These are phyloP conservation scores for Cairneyella variabilis DNA, from an alignment of 495 filamentous ascomycete species.

Conservation along the genomic window DNA sequence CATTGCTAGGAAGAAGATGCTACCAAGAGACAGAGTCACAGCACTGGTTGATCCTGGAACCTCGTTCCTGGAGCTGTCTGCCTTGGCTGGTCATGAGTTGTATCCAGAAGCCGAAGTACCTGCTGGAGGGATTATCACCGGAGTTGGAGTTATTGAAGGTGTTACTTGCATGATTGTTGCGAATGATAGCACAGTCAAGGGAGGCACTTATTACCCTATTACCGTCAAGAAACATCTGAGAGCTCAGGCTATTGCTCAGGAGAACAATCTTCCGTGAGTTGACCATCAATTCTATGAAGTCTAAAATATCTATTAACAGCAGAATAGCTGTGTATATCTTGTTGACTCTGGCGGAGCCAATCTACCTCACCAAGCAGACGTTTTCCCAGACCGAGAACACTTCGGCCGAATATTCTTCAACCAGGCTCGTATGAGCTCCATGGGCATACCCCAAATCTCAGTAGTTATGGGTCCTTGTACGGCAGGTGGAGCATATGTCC, in stretches of 20 bases:
- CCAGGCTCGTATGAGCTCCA: constrained; percentile 85
- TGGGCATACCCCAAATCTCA: constrained; percentile 87
- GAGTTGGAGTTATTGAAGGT: constrained; percentile 85
- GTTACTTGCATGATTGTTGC: constrained; percentile 93
- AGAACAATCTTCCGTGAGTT: constrained; percentile 68
- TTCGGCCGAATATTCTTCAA: constrained; percentile 99
- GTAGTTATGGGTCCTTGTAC: constrained; percentile 99
- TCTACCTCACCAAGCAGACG: constrained; percentile 91
- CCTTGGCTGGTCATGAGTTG: constrained; percentile 80
- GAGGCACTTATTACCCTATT: constrained; percentile 97
- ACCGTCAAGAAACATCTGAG: constrained; percentile 97
- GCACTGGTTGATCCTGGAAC: constrained; percentile 85
- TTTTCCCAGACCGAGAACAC: constrained; percentile 93
- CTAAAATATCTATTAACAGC: not conserved
- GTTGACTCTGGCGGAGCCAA: constrained; percentile 97
- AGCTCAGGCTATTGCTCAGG: constrained; percentile 84
- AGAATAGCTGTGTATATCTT: constrained; percentile 76
- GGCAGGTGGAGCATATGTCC: constrained; percentile 93
- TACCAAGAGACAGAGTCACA: constrained; percentile 84
- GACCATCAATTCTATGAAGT: not conserved
- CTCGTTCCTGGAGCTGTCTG: constrained; percentile 85
- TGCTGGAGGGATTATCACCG: constrained; percentile 89
- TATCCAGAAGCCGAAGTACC: constrained; percentile 85
- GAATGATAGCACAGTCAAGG: constrained; percentile 97
- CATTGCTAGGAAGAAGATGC: constrained; percentile 84